A percentile compares a stretch with the other conserved stretches of the same genome.
These are phyloP conservation scores for Neopestalotiopsis sp. DNA, from an alignment of 2,329 filamentous ascomycete genomes.

Conservation along the genomic window DNA sequence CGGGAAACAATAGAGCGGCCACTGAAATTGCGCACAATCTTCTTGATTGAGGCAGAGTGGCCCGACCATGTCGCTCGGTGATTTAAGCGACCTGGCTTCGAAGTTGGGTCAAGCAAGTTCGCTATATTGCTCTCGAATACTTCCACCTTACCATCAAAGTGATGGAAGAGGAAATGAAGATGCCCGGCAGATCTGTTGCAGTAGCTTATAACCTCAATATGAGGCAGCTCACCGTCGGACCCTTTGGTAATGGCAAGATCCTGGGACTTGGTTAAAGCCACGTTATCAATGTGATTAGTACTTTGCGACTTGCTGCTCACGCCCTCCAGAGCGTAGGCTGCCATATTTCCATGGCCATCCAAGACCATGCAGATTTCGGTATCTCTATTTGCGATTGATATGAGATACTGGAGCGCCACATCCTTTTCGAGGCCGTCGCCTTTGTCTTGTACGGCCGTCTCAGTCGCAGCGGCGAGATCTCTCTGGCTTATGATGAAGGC, in stretches of 20 bases:
- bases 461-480: conserved; percentile 79
- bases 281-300: conserved; percentile 78
- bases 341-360: conserved; percentile 85
- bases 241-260: conserved; percentile 54
- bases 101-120: conserved; percentile 77
- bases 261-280: conserved; percentile 74
- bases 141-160: conserved; percentile 84
- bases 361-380: conserved; percentile 89
- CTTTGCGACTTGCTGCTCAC: conserved; percentile 73
- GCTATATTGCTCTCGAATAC: conserved; percentile 82
- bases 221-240: conserved; percentile 34
- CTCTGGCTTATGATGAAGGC: conserved; percentile 84
- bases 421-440: conserved; percentile 64
- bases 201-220: conserved; percentile 77
- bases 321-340: conserved; percentile 91
- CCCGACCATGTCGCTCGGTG: conserved; percentile 79
- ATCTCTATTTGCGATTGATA: conserved; percentile 82
- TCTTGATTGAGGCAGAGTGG: conserved; percentile 80
- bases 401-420: conserved; percentile 80
- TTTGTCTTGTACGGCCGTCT: conserved; percentile 71
- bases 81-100: conserved; percentile 63
- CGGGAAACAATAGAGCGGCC: conserved; percentile 82
- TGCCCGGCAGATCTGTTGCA: conserved; percentile 69
- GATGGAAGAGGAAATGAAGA: conserved; percentile 78
- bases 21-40: conserved; percentile 84